Evolutionary conservation across 2,329 filamentous ascomycete species (phyloP).

Genomic region (Akanthomyces lecanii): DNA sequence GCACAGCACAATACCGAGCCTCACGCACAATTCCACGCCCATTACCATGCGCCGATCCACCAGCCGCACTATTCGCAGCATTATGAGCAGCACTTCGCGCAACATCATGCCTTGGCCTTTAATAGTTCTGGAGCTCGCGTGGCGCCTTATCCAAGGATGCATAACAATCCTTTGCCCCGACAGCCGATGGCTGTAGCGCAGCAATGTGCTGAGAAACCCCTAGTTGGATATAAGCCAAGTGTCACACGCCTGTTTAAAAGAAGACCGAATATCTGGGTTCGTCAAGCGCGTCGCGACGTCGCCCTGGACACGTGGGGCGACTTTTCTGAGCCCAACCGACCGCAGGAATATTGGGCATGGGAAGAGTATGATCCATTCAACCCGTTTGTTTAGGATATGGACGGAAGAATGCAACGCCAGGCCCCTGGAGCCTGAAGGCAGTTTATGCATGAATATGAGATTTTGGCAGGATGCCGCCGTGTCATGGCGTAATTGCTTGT

Average conservation of each 20-base stretch:
- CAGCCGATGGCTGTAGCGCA: not conserved
- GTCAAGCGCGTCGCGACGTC: slow-evolving; percentile 2
- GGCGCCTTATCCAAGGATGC: slow-evolving; percentile 13
- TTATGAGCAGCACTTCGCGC: not conserved
- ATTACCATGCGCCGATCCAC: not conserved
- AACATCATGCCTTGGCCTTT: not conserved
- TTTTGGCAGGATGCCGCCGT: not conserved
- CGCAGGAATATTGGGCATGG: slow-evolving; percentile 12
- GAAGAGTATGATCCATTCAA: slow-evolving; percentile 12
- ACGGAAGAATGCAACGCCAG: not conserved
- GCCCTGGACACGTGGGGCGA: slow-evolving; percentile 26
- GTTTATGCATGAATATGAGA: not conserved
- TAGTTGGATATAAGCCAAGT: slow-evolving; percentile 19
- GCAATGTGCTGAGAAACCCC: slow-evolving; percentile 20
- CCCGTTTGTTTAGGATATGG: slow-evolving; percentile 4
- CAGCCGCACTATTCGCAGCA: not conserved
- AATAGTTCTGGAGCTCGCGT: not conserved
- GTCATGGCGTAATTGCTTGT: not conserved
- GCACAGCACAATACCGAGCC: not conserved
- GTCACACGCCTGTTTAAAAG: slow-evolving; percentile 23
- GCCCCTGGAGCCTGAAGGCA: not conserved
- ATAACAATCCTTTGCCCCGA: not conserved
- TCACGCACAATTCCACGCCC: not conserved
- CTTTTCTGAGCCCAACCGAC: not conserved
- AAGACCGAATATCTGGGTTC: slow-evolving; percentile 22